phyloP scores from a whole-genome alignment of 2,329 filamentous ascomycete species.

The Diplodia corticola region DNA sequence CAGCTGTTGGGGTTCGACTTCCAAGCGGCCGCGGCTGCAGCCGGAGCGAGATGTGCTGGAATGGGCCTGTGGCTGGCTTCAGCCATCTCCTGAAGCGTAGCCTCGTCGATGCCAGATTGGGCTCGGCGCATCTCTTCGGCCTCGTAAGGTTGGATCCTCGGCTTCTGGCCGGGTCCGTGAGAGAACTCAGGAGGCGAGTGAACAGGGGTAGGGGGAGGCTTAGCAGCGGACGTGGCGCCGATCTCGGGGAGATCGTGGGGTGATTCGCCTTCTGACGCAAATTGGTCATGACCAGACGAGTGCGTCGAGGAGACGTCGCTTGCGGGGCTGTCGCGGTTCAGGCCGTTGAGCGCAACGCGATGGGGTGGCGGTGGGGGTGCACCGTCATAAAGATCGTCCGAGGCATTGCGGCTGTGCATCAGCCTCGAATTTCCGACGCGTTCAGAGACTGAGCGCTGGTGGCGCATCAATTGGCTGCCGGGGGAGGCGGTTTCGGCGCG shows the following conservation, averaged over 20 bases:
- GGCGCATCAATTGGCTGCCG: constrained; percentile 33
- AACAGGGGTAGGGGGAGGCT: constrained; percentile 69
- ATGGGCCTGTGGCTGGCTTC: constrained; percentile 62
- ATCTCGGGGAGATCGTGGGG: constrained; percentile 35
- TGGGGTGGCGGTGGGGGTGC: constrained; percentile 47
- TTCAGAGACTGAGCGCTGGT: constrained; percentile 54
- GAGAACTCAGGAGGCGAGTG: constrained; percentile 75
- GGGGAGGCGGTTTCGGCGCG: constrained; percentile 49
- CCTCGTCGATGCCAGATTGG: constrained; percentile 79
- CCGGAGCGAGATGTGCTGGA: constrained; percentile 39
- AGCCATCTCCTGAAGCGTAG: constrained; percentile 77
- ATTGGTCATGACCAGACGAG: constrained; percentile 20
- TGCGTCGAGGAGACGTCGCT: constrained; percentile 28
- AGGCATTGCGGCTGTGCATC: constrained; percentile 29
- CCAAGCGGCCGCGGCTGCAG: constrained; percentile 45
- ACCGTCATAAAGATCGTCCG: constrained; percentile 35
- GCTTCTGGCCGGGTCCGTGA: constrained; percentile 70
- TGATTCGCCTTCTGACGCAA: constrained; percentile 24
- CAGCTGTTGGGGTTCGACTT: constrained; percentile 32
- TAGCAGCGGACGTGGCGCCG: constrained; percentile 37
- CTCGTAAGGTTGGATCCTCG: constrained; percentile 68
- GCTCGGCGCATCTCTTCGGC: constrained; percentile 76
- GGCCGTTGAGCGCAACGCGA: constrained; percentile 29
- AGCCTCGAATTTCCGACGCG: constrained; percentile 5
- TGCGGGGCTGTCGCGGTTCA: constrained; percentile 29